phyloP scores from a whole-genome alignment of 495 filamentous ascomycete species.

The Staphylotrichum tortipilum region DNA sequence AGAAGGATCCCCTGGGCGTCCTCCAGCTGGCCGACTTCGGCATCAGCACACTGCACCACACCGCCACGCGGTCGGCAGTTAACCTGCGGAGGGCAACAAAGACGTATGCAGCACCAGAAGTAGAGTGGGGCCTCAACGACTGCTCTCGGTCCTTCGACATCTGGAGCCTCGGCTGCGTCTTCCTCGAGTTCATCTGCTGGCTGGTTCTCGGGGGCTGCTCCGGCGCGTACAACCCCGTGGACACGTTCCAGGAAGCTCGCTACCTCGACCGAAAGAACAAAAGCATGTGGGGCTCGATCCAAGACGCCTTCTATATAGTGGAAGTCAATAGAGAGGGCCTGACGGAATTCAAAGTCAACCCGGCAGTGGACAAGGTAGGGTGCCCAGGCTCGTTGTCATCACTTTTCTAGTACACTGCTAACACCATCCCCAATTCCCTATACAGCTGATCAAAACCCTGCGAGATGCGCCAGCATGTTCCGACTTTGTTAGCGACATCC shows the following conservation, averaged over 20 bases:
- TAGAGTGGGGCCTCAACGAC: not conserved
- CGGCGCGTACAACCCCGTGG: not conserved
- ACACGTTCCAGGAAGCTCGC: not conserved
- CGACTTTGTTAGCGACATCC: not conserved
- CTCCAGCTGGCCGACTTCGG: not conserved
- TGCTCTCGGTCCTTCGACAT: not conserved
- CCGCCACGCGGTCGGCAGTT: not conserved
- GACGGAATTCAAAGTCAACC: not conserved
- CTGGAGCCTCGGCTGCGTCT: not conserved
- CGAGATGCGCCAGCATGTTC: not conserved
- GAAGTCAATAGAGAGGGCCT: not conserved
- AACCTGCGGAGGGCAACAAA: not conserved
- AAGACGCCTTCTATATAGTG: not conserved
- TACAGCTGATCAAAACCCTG: not conserved
- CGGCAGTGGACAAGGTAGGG: not conserved
- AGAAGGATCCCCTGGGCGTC: not conserved
- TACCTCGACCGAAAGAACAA: not conserved
- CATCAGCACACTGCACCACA: not conserved
- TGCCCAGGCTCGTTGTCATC: too few species aligned
- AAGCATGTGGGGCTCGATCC: not conserved
- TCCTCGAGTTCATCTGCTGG: not conserved
- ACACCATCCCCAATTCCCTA: not conserved
- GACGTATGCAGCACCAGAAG: not conserved
- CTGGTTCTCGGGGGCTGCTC: not conserved
- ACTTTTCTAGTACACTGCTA: not conserved